Evolutionary conservation across 2,329 filamentous ascomycete species (phyloP), one percentile per base, ranked within the genome.

Genomic region (Aspergillus intermedius): DNA sequence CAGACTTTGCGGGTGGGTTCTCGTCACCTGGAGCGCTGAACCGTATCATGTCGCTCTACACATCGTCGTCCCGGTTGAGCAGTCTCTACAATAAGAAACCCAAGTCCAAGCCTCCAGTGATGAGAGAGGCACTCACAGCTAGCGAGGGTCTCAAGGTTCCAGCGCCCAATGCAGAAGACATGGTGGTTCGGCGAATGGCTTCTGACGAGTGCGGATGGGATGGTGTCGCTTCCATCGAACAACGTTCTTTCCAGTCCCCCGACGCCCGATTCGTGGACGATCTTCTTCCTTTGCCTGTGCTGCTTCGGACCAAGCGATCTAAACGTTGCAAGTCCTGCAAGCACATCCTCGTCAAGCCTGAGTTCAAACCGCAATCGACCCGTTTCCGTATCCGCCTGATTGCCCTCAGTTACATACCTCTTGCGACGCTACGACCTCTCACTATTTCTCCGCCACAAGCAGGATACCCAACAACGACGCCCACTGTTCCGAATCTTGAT

Each of bases 261-360:
- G 67, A 75, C 35, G 71, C 79, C 2, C 81, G 79, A 5, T 91
- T 93, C 63, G 71, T 81, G 1, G 79, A 84, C 46, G 82, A 91
- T 17, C 80, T 97, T 4, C 84, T 88, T 23, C 93, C 93, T 0
- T 79, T 91, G 12, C 85, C 91, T 0, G 86, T 87, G 13, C 79
- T 94, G 2, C 81, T 98, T 12, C 85, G 89, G 49, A 95, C 91
- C 0, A 96, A 96, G 65, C 86, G 91, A 34, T 90, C 89, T 17
- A 97, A 96, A 72, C 88, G 93, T 42, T 98, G 93, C 69, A 86
- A 88, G 45, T 80, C 85, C 9, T 98, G 93, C 71, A 86, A 93
- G 10, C 91, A 97, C 72, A 96, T 97, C 64, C 86, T 98, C 58
- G 87, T 89, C 52, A 94, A 95, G 66, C 93, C 91, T 12, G 93